These are phyloP conservation scores for Hymenoscyphus fructigenus DNA, from an alignment of 2,329 filamentous ascomycete species.

Conservation along the genomic window DNA sequence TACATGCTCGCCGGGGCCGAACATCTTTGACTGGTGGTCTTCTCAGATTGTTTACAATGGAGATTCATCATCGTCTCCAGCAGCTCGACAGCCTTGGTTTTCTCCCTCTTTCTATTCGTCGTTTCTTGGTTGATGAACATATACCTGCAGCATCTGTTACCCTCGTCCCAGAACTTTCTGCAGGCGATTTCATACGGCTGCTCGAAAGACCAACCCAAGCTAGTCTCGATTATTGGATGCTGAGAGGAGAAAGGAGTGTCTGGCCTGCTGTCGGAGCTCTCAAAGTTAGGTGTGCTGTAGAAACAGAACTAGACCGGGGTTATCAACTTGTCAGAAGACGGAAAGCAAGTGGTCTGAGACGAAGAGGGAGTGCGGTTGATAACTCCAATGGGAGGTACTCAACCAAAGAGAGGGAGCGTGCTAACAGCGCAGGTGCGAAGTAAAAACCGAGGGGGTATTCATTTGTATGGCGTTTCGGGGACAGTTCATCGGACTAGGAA, in stretches of 20 bases:
- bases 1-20: conserved; percentile 57
- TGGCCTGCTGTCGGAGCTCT: conserved; percentile 87
- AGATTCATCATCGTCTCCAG: conserved; percentile 75
- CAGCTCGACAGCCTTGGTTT: conserved; percentile 78
- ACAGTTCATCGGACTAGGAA: background rate
- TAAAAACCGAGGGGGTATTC: conserved; percentile 14
- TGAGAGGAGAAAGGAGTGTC: conserved; percentile 79
- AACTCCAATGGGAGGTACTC: conserved; percentile 29
- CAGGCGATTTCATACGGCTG: conserved; percentile 71
- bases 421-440: conserved; percentile 32
- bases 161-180: conserved; percentile 75
- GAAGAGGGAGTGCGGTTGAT: conserved; percentile 35
- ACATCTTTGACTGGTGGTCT: conserved; percentile 58
- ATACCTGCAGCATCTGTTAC: conserved; percentile 77
- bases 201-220: conserved; percentile 80
- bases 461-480: background rate
- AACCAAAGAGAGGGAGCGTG: conserved; percentile 30
- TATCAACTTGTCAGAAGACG: conserved; percentile 74
- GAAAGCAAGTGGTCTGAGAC: conserved; percentile 36
- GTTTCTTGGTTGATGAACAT: conserved; percentile 79
- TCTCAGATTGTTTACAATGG: conserved; percentile 68
- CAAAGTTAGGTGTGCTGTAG: conserved; percentile 78
- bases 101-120: conserved; percentile 66
- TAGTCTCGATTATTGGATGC: conserved; percentile 80
- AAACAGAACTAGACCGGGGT: conserved; percentile 81